Percentiles rank a stretch among this genome's conserved stretches.
phyloP scores from a whole-genome alignment of 108 stramenopile species.

The Fragilariopsis cylindrus region DNA sequence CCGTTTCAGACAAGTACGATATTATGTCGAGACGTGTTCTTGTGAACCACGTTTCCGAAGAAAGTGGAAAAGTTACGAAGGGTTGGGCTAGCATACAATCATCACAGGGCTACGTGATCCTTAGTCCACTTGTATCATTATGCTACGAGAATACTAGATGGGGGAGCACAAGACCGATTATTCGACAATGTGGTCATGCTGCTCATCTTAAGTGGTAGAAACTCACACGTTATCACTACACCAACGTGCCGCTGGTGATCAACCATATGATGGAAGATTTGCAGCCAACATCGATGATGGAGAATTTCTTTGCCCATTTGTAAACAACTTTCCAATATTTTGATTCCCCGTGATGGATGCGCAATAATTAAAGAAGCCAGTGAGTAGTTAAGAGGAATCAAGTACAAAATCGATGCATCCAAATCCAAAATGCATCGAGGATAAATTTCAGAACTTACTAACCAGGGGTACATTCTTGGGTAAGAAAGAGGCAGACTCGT shows the following conservation, averaged over 20 bases:
- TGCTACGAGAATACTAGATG: conserved; percentile 83
- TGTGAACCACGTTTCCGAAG: conserved; percentile 56
- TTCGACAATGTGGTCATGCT: conserved; percentile 94
- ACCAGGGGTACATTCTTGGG: conserved; percentile 18
- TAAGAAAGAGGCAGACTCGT: conserved; percentile 5
- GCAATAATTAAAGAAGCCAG: conserved; percentile 17
- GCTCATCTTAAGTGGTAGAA: conserved; percentile 95
- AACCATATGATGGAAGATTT: conserved; percentile 90
- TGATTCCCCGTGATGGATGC: conserved; percentile 83
- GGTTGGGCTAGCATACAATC: conserved; percentile 90
- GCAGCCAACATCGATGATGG: conserved; percentile 90
- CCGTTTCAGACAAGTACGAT: conserved; percentile 69
- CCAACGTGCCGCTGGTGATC: conserved; percentile 74
- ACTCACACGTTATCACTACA: conserved; percentile 88
- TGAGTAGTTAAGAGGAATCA: conserved; percentile 7
- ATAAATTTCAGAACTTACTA: background rate
- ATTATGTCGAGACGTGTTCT: conserved; percentile 80
- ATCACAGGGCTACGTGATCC: conserved; percentile 83
- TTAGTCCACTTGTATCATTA: conserved; percentile 70
- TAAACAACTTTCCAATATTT: conserved; percentile 93
- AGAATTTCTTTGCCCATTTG: conserved; percentile 97
- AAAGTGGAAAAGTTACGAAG: conserved; percentile 46
- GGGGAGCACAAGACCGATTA: conserved; percentile 85
- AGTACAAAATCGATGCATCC: background rate
- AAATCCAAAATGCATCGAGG: conserved; percentile 10